Percentiles rank a stretch among this genome's conserved stretches.
These are phyloP conservation scores for Diaporthe amygdali DNA, from an alignment of 2,329 filamentous ascomycete species.

Conservation along the genomic window DNA sequence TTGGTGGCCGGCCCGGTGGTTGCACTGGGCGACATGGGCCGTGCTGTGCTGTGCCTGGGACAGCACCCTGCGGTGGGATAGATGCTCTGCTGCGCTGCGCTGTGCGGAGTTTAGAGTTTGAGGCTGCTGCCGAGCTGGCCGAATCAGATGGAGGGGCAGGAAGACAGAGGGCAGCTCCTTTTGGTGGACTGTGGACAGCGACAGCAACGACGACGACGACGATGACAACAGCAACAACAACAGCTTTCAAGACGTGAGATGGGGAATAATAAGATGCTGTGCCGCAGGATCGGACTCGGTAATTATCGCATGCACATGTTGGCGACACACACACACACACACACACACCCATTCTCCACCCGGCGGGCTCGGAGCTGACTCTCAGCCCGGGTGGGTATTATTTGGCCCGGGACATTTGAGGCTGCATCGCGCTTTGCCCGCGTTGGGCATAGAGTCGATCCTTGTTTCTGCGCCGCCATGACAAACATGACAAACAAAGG, in stretches of 20 bases:
- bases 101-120: conserved; percentile 3
- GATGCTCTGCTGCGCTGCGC: not conserved
- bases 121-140: conserved; percentile 8
- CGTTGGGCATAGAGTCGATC: conserved; percentile 5
- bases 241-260: not conserved
- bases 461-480: not conserved
- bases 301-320: not conserved
- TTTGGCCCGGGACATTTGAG: not conserved
- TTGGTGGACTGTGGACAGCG: not conserved
- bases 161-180: not conserved
- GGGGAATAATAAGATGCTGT: not conserved
- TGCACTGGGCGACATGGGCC: conserved; percentile 7
- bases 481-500: not conserved
- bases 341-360: not conserved
- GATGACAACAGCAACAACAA: not conserved
- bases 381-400: not conserved
- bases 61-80: not conserved
- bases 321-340: no score
- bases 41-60: not conserved
- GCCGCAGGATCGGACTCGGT: not conserved
- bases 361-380: conserved; percentile 13
- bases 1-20: conserved; percentile 13
- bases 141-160: not conserved
- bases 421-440: conserved; percentile 4
- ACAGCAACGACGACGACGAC: not conserved